Conservation (phyloP, 805 yeast species). For the Ogataea sp. region DNA sequence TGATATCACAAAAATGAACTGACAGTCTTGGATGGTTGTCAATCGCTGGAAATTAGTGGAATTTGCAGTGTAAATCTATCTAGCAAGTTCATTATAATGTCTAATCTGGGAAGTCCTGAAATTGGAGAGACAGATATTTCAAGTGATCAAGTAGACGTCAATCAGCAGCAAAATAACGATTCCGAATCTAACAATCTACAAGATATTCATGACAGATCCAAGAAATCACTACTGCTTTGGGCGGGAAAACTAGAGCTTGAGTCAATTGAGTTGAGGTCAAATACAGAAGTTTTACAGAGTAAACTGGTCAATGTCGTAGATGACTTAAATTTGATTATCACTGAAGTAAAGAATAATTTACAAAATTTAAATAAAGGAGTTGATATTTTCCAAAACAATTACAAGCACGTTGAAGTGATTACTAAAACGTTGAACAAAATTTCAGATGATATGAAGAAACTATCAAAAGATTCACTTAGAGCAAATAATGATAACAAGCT, state of each 20-base stretch:
- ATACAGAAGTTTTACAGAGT: slow-evolving; percentile 10
- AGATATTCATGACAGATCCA: slow-evolving; percentile 4
- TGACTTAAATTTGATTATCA: slow-evolving; percentile 2
- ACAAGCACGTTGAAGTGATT: slow-evolving; percentile 3
- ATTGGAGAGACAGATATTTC: too few species aligned
- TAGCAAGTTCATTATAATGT: too few species aligned
- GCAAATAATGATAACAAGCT: background rate
- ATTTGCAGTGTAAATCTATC: too few species aligned
- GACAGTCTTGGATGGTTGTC: too few species aligned
- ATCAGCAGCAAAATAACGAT: too few species aligned
- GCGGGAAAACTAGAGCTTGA: slow-evolving; percentile 44
- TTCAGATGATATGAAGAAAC: background rate
- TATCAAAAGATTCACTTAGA: background rate
- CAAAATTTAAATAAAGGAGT: slow-evolving; percentile 4
- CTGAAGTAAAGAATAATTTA: slow-evolving; percentile 5
- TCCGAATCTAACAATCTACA: too few species aligned
- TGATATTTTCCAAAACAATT: slow-evolving; percentile 4
- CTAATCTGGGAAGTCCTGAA: too few species aligned
- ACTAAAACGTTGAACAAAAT: slow-evolving; percentile 1
- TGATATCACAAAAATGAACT: too few species aligned
- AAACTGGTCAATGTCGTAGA: slow-evolving; percentile 3
- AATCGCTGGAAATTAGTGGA: too few species aligned
- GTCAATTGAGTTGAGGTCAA: slow-evolving; percentile 32
- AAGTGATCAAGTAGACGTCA: background rate
- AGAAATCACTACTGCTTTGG: slow-evolving; percentile 32